These are phyloP conservation scores for Dipodascopsis tothii DNA, from an alignment of 805 yeast species.

Conservation along the genomic window DNA sequence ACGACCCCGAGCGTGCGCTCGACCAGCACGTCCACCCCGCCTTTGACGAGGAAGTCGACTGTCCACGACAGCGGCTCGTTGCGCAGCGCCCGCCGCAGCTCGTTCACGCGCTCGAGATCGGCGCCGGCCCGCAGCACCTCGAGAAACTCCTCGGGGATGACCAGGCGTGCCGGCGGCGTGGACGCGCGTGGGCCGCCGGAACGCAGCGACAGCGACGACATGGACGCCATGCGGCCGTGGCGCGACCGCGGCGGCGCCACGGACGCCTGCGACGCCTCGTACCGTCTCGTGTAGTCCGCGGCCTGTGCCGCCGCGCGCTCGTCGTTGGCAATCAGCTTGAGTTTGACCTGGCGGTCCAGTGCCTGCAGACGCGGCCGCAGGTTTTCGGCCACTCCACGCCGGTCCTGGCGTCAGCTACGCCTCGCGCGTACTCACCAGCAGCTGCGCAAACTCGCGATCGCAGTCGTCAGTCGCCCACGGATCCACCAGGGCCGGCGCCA, in stretches of 20 bases:
- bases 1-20: not conserved
- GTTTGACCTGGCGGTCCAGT: constrained; percentile 4
- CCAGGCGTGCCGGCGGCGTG: too few relatives aligned
- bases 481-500: too few relatives aligned
- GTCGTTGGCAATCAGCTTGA: not conserved
- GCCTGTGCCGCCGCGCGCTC: not conserved
- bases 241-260: not conserved
- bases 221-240: not conserved
- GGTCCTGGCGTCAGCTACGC: too few relatives aligned
- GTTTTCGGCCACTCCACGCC: too few relatives aligned
- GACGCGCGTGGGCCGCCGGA: too few relatives aligned
- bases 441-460: too few relatives aligned
- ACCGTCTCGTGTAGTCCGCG: not conserved
- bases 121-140: too few relatives aligned
- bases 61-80: constrained; percentile 10
- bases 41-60: constrained; percentile 3
- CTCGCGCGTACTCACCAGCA: too few relatives aligned
- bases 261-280: not conserved
- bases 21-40: constrained; percentile 9
- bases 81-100: constrained; percentile 6
- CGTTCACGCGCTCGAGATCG: not conserved
- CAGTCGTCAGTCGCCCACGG: too few relatives aligned
- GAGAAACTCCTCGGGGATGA: too few relatives aligned
- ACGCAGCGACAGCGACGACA: not conserved
- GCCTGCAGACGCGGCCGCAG: constrained; percentile 7